Conservation (phyloP, 352 stramenopile species). For the Phytopythium delawarense region DNA sequence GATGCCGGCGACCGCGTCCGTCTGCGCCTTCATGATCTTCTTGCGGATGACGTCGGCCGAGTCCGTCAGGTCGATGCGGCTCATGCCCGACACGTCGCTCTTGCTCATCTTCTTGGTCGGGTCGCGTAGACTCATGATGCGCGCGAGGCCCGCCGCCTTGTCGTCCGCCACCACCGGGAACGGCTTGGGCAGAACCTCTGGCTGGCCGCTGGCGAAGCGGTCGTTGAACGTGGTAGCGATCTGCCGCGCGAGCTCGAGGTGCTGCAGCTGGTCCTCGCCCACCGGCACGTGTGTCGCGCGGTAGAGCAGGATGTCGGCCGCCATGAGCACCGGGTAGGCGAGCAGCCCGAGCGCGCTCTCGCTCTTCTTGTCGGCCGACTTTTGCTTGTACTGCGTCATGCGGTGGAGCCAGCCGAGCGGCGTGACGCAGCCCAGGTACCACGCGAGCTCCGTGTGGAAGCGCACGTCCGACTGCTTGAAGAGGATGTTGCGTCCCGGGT, state of each 20-base stretch:
- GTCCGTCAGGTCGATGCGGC: constrained; percentile 94
- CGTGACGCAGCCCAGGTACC: constrained; percentile 96
- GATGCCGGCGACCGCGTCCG: constrained; percentile 73
- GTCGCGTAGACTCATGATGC: constrained; percentile 97
- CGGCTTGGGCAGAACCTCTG: constrained; percentile 57
- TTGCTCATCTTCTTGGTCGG: constrained; percentile 99
- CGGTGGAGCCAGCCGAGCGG: constrained; percentile 97
- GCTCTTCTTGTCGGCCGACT: constrained; percentile 80
- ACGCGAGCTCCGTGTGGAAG: constrained; percentile 94
- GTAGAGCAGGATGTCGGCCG: constrained; percentile 99
- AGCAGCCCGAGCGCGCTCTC: constrained; percentile 92
- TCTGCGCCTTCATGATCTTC: constrained; percentile 91
- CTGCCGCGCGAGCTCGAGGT: constrained; percentile 98
- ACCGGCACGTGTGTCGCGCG: constrained; percentile 96
- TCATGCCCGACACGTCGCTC: constrained; percentile 87
- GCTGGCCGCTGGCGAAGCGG: constrained; percentile 66
- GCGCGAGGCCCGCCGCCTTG: constrained; percentile 44
- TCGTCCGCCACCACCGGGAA: constrained; percentile 44
- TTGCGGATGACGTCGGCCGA: constrained; percentile 56
- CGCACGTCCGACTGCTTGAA: constrained; percentile 82
- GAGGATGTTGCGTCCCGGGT: constrained; percentile 64
- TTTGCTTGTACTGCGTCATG: constrained; percentile 99
- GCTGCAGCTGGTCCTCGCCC: constrained; percentile 97
- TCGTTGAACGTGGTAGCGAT: constrained; percentile 96
- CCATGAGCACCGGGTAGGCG: constrained; percentile 98